Evolutionary conservation across 2,329 filamentous ascomycete species (phyloP).

Genomic region (Dactylellina drechsleri): DNA sequence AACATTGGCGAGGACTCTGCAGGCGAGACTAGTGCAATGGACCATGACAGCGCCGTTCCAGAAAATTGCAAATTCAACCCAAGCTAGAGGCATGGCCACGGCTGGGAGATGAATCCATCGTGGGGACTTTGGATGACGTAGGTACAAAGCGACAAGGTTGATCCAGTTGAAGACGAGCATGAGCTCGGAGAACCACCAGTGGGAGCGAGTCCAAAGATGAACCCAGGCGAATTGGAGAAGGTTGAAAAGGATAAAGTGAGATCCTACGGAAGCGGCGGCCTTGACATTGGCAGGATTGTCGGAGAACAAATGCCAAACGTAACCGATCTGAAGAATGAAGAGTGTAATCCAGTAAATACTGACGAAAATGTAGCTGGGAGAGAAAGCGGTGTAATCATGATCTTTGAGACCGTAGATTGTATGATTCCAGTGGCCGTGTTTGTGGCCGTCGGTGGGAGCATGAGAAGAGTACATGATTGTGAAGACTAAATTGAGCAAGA

Average conservation of each 20-base stretch:
- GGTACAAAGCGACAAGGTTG: constrained; percentile 82
- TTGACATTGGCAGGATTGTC: constrained; percentile 71
- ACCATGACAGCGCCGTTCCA: constrained; percentile 89
- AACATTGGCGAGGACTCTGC: constrained; percentile 84
- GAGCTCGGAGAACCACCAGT: constrained; percentile 80
- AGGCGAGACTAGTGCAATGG: constrained; percentile 72
- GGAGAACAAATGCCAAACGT: constrained; percentile 80
- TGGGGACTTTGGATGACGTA: constrained; percentile 77
- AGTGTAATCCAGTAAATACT: constrained; percentile 79
- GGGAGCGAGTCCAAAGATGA: constrained; percentile 80
- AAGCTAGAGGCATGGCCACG: constrained; percentile 81
- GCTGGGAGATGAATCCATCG: constrained; percentile 80
- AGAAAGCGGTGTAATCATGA: constrained; percentile 64
- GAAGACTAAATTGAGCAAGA: constrained; percentile 76
- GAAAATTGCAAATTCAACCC: constrained; percentile 86
- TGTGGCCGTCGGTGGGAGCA: constrained; percentile 69
- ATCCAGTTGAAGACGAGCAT: constrained; percentile 82
- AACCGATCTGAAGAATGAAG: constrained; percentile 78
- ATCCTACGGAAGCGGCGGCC: constrained; percentile 78
- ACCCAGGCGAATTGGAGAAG: constrained; percentile 83
- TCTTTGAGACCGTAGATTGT: constrained; percentile 81
- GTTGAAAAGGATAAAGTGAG: constrained; percentile 83
- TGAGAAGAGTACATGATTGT: constrained; percentile 79
- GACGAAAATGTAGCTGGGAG: constrained; percentile 63
- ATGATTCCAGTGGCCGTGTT: constrained; percentile 66